Conservation (phyloP, 2,329 filamentous ascomycete species). For the Stemphylium vesicarium region DNA sequence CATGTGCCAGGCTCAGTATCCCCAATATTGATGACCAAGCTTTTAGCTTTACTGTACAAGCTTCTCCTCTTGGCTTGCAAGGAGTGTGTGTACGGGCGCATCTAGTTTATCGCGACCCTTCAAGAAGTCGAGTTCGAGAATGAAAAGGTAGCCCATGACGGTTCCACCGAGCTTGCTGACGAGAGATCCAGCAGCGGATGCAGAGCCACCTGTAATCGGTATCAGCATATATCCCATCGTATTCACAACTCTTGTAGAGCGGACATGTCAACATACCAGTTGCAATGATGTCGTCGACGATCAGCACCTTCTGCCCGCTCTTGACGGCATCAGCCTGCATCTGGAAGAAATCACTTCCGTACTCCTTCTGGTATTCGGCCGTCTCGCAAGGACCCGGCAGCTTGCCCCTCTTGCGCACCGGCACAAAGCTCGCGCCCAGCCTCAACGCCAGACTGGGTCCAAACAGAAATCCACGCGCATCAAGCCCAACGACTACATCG, state of each 20-base stretch:
- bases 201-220: constrained; percentile 75
- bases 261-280: constrained; percentile 70
- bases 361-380: constrained; percentile 91
- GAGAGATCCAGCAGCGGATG: constrained; percentile 83
- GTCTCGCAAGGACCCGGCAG: constrained; percentile 87
- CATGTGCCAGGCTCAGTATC: neutral
- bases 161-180: constrained; percentile 84
- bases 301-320: constrained; percentile 84
- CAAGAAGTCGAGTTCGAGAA: constrained; percentile 92
- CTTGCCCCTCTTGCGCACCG: constrained; percentile 95
- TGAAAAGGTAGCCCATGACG: constrained; percentile 90
- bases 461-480: constrained; percentile 94
- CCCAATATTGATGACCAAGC: neutral
- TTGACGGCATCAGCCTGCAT: constrained; percentile 88
- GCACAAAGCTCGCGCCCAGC: constrained; percentile 85
- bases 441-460: constrained; percentile 86
- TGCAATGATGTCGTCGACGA: constrained; percentile 98
- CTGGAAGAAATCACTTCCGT: constrained; percentile 93
- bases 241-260: too few relatives aligned
- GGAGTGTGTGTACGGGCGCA: constrained; percentile 81
- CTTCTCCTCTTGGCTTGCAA: constrained; percentile 66
- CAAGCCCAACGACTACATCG: constrained; percentile 91
- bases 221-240: constrained; percentile 11
- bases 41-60: constrained; percentile 8
- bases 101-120: constrained; percentile 90